Evolutionary conservation across 176 grass and related monocot species (phyloP).

Genomic region (Ampelocalamus luodianensis): DNA sequence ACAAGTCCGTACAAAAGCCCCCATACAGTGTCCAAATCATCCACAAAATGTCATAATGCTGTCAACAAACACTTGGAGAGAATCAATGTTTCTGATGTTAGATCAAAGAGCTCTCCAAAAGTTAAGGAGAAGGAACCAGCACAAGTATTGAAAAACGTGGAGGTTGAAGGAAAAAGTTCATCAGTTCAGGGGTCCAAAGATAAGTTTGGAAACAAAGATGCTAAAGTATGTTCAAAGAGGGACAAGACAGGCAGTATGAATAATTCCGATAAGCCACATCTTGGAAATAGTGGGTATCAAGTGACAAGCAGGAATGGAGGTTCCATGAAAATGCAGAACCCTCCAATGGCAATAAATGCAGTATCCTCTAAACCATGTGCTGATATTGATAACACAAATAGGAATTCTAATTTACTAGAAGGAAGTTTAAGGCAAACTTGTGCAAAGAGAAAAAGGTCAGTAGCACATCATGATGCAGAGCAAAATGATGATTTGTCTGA

Average conservation of each 20-base stretch:
- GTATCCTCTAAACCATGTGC: slow-evolving; percentile 15
- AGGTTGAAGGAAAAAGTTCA: slow-evolving; percentile 30
- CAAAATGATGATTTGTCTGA: slow-evolving; percentile 44
- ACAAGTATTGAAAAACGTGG: not conserved
- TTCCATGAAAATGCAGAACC: slow-evolving; percentile 24
- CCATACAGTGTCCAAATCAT: slow-evolving; percentile 27
- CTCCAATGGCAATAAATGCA: not conserved
- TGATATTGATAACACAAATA: not conserved
- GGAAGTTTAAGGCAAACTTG: slow-evolving; percentile 28
- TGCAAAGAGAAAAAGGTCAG: slow-evolving; percentile 50
- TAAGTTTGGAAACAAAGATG: slow-evolving; percentile 22
- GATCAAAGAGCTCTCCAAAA: slow-evolving; percentile 31
- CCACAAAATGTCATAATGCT: slow-evolving; percentile 26
- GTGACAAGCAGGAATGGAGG: not conserved
- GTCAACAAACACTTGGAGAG: slow-evolving; percentile 36
- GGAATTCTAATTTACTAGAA: slow-evolving; percentile 27
- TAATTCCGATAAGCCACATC: slow-evolving; percentile 38
- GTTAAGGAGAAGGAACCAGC: slow-evolving; percentile 36
- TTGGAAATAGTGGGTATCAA: slow-evolving; percentile 22
- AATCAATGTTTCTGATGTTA: slow-evolving; percentile 30
- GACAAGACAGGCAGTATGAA: slow-evolving; percentile 27
- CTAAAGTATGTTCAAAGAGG: slow-evolving; percentile 16
- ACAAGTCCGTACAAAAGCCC: slow-evolving; percentile 28
- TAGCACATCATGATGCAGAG: slow-evolving; percentile 8
- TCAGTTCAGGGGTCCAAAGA: slow-evolving; percentile 32